Percentiles rank a stretch among this genome's conserved stretches.
These are phyloP conservation scores for Entelexis sorbosivorans DNA, from an alignment of 1,139 yeast genomes.

Conservation along the genomic window DNA sequence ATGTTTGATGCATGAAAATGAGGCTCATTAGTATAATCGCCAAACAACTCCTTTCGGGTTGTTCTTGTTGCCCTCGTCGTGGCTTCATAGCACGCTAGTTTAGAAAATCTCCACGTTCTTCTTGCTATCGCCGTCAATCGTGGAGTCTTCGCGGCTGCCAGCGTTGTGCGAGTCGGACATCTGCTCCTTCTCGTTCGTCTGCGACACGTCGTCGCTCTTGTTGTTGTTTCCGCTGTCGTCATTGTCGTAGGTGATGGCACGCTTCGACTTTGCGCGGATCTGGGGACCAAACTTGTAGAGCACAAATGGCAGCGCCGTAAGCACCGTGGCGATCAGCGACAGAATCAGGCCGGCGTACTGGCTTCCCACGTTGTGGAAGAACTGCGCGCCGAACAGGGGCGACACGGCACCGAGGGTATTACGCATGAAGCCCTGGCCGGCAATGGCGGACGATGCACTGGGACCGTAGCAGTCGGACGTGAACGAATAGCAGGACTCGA, in stretches of 20 bases:
- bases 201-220: not conserved
- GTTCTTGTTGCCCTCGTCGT: no score
- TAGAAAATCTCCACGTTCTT: constrained; percentile 19
- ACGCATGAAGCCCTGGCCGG: constrained; percentile 60
- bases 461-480: constrained; percentile 58
- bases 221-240: constrained; percentile 11
- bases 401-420: constrained; percentile 33
- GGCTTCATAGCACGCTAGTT: not conserved
- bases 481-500: constrained; percentile 45
- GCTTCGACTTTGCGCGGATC: constrained; percentile 54
- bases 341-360: constrained; percentile 71
- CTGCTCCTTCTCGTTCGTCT: constrained; percentile 1
- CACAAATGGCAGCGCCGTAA: constrained; percentile 59
- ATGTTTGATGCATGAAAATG: not conserved
- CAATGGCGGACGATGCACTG: constrained; percentile 78
- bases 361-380: constrained; percentile 62
- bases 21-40: not conserved
- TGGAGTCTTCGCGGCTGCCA: constrained; percentile 12
- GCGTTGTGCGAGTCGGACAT: constrained; percentile 4
- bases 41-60: not conserved
- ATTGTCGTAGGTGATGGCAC: constrained; percentile 34
- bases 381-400: constrained; percentile 33
- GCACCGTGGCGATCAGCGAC: constrained; percentile 49
- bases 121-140: constrained; percentile 13
- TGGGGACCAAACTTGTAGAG: constrained; percentile 53